Base-by-base conservation (phyloP, 768 basidiomycete species). In the Suillus discolor region DNA sequence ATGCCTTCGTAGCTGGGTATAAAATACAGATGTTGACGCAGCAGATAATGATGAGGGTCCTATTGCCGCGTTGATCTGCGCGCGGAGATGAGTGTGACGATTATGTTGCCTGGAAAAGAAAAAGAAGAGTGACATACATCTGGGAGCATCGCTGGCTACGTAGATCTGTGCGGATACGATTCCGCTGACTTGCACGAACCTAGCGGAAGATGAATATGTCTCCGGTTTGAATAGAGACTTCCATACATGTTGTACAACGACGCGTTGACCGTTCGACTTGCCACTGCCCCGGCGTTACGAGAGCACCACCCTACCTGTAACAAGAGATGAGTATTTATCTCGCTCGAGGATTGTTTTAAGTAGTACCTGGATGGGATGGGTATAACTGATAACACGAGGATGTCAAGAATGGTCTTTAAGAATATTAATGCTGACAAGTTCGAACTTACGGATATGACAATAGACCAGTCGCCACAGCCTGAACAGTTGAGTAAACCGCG, bases 81-180 rank as follows among this genome's bases (percentile, higher is more conserved):
- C n/a, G 3, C 4, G 8, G 16, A 7, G 12, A 11, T 49, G 6
- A 41, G 2, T 20, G 2, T 28, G 8, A 44, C 15, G 36, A 5
- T 62, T 34, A 57, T 34, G 28, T 23, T n/a, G 1, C 20, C 0
- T 28, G 4, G 38, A 8, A 34, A 34, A 18, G 39, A 4, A 41
- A 7, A 8, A 0, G 39, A 38, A 34, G 9, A 53, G 39, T 12
- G 34, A 72, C 81, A 64, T 70, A 86, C 86, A 89, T 66, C 77
- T 74, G 1, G 87, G 87, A 0, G 84, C 84, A 69, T 89, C 87
- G 66, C 85, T 84, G 25, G 78, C 69, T 2, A 84, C 82, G 69
- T 90, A 90, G 34, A 90, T 83, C 63, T 90, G 83, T 8, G 83
- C 73, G 7, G 83, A 67, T n/a, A 89, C 75, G 57, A 87, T 76